Percentiles rank a stretch among this genome's conserved stretches.
Conservation (phyloP, 345 rosid genomes). For the Lepidium aucheri region DNA sequence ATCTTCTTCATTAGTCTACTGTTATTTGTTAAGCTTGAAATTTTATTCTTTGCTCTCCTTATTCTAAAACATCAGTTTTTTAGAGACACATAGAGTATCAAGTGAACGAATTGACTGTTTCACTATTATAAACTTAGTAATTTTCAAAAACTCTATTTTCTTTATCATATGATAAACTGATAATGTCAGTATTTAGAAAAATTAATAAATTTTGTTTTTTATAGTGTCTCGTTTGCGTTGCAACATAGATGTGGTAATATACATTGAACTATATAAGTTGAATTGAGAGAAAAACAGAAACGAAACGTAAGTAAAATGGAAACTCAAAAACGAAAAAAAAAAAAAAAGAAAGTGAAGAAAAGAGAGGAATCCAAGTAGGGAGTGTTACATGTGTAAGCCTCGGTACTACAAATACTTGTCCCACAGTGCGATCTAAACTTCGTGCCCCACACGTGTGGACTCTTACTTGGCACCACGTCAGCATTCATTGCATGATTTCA, state of each 20-base stretch:
- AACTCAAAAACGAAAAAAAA: background rate
- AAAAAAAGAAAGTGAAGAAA: background rate
- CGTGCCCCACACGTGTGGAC: slow-evolving; percentile 21
- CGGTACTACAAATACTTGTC: slow-evolving; percentile 22
- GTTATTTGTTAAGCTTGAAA: too few relatives aligned
- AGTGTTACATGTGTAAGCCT: slow-evolving; percentile 22
- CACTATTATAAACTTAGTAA: too few relatives aligned
- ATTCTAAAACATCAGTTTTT: too few relatives aligned
- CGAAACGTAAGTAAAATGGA: slow-evolving; percentile 3
- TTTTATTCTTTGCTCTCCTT: too few relatives aligned
- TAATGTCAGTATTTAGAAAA: too few relatives aligned
- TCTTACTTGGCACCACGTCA: slow-evolving; percentile 24
- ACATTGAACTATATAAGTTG: background rate
- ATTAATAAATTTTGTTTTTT: too few relatives aligned
- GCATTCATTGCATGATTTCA: slow-evolving; percentile 7
- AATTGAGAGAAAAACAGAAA: background rate
- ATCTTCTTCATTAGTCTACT: too few relatives aligned
- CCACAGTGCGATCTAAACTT: slow-evolving; percentile 14
- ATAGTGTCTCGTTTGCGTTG: background rate
- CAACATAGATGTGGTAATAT: background rate
- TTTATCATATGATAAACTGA: too few relatives aligned
- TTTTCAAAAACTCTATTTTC: too few relatives aligned
- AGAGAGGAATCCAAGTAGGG: slow-evolving; percentile 26
- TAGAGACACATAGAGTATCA: too few relatives aligned
- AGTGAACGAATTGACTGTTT: too few relatives aligned